Percentiles rank a stretch among this genome's conserved stretches.
Evolutionary conservation across 148 eudicot species (phyloP).

Genomic region (Linanthus parryae): DNA sequence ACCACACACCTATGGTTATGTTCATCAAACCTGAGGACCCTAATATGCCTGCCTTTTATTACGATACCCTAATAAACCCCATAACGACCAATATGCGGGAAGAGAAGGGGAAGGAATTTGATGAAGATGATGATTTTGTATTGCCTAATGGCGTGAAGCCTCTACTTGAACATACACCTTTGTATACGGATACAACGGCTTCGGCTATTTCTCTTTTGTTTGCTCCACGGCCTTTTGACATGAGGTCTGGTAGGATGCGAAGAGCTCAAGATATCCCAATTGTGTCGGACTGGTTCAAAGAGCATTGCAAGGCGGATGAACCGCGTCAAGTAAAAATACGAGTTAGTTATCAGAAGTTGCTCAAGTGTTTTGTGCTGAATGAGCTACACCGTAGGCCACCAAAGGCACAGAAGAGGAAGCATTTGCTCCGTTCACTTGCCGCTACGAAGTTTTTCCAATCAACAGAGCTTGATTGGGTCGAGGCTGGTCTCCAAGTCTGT

Average conservation of each 20-base stretch:
- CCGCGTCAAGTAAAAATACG: conserved; percentile 94
- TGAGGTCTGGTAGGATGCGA: conserved; percentile 91
- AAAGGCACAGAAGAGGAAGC: conserved; percentile 96
- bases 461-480: conserved; percentile 96
- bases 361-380: conserved; percentile 90
- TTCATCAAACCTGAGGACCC: conserved; percentile 95
- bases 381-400: conserved; percentile 97
- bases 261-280: conserved; percentile 96
- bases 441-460: conserved; percentile 96
- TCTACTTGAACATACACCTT: conserved; percentile 51
- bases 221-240: conserved; percentile 91
- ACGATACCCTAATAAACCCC: conserved; percentile 88
- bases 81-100: conserved; percentile 60
- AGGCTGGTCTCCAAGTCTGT: conserved; percentile 96
- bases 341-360: conserved; percentile 88
- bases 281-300: conserved; percentile 95
- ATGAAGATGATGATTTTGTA: conserved; percentile 73
- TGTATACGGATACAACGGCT: conserved; percentile 92
- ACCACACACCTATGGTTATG: conserved; percentile 95
- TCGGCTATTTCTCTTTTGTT: conserved; percentile 82
- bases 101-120: conserved; percentile 73
- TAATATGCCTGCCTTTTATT: conserved; percentile 91
- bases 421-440: conserved; percentile 74
- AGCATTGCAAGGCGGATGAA: no score
- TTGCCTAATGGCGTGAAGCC: conserved; percentile 91